phyloP scores from a whole-genome alignment of 2,329 filamentous ascomycete genomes.

The Paecilomyces variotii region DNA sequence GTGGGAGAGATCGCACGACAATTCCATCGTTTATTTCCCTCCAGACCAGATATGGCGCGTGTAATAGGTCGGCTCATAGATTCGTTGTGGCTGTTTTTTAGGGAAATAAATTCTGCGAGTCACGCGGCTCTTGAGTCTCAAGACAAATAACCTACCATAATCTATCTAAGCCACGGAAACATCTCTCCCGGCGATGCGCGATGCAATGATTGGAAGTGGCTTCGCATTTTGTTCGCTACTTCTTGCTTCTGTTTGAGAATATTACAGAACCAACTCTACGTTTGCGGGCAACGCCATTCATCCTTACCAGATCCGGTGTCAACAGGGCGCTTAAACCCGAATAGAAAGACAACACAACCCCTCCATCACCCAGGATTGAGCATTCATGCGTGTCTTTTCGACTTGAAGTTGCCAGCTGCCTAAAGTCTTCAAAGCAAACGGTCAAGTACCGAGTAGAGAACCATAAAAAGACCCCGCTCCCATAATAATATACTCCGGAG shows the following conservation, averaged over 20 bases:
- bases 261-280: background rate
- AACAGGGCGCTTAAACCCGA: background rate
- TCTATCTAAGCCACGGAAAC: background rate
- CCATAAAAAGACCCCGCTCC: background rate
- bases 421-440: background rate
- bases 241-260: background rate
- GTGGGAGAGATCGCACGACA: background rate
- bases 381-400: background rate
- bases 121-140: background rate
- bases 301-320: background rate
- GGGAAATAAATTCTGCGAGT: background rate
- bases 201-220: background rate
- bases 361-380: background rate
- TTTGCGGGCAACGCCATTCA: background rate
- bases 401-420: background rate
- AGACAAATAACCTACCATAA: background rate
- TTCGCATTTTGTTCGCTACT: background rate
- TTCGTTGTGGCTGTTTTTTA: background rate
- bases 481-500: background rate
- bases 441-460: background rate
- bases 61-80: background rate
- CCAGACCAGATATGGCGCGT: background rate
- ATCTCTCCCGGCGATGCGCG: background rate
- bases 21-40: background rate
- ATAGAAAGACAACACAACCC: constrained; percentile 3